These are phyloP conservation scores for Brachypodium distachyon DNA, from an alignment of 202 grass and related monocot genomes.

Conservation along the genomic window DNA sequence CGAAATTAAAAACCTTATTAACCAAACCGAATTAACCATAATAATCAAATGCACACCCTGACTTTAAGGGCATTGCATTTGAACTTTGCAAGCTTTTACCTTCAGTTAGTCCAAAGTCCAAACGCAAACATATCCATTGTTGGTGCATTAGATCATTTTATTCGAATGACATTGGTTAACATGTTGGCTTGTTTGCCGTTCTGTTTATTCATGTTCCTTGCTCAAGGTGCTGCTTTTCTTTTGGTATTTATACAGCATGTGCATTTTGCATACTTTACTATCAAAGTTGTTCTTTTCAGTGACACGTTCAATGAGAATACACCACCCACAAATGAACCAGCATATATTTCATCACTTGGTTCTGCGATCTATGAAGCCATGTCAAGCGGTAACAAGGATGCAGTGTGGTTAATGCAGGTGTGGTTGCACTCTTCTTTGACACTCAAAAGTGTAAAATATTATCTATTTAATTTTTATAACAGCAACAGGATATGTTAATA, in stretches of 20 bases:
- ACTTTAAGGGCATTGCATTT: neutral
- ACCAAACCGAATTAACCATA: too few relatives aligned
- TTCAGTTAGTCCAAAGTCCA: neutral
- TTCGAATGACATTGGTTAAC: neutral
- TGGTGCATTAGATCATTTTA: neutral
- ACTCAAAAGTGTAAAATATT: conserved; percentile 6
- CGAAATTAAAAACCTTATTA: too few relatives aligned
- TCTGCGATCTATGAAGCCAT: conserved; percentile 86
- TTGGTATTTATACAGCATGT: conserved; percentile 10
- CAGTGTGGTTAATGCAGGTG: conserved; percentile 97
- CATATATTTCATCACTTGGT: conserved; percentile 90
- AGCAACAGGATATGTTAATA: neutral
- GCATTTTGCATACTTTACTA: conserved; percentile 16
- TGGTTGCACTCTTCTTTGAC: conserved; percentile 3
- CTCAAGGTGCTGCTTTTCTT: neutral
- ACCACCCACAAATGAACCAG: conserved; percentile 80
- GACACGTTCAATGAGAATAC: conserved; percentile 99
- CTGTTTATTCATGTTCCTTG: conserved; percentile 15
- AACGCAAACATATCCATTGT: neutral
- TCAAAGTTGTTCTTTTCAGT: conserved; percentile 47
- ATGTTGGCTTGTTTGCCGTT: neutral
- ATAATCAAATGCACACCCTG: too few relatives aligned
- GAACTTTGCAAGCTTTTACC: neutral
- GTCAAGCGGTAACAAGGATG: conserved; percentile 77
- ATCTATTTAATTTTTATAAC: neutral